A percentile compares a stretch with the other conserved stretches of the same genome.
Evolutionary conservation across 2,329 filamentous ascomycete genomes (phyloP).

Genomic region (Arthrobotrys megalospora): DNA sequence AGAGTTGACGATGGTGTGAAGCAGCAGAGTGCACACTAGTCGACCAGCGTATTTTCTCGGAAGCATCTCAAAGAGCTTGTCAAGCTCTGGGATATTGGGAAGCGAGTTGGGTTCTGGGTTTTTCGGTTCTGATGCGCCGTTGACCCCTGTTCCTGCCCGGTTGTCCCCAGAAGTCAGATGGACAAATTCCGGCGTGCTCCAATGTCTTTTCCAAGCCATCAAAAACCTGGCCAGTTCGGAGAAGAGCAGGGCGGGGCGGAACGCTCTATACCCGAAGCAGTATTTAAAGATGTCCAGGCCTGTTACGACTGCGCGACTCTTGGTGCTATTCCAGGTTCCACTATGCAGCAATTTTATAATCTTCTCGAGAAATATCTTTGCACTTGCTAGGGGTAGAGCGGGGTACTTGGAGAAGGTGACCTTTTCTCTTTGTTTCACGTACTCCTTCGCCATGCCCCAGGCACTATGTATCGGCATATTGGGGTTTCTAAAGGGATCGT

Average conservation of each 20-base stretch:
- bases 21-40: constrained; percentile 26
- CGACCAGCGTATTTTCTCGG: constrained; percentile 21
- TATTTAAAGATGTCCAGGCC: constrained; percentile 42
- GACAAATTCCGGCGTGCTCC: constrained; percentile 15
- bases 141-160: neutral
- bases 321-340: constrained; percentile 16
- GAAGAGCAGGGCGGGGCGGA: constrained; percentile 22
- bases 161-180: neutral
- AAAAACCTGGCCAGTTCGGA: constrained; percentile 23
- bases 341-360: constrained; percentile 13
- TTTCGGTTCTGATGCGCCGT: neutral
- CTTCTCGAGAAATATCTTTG: constrained; percentile 31
- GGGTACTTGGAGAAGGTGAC: neutral
- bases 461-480: neutral
- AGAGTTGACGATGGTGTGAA: constrained; percentile 16
- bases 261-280: neutral
- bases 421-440: neutral
- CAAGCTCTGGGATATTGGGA: constrained; percentile 15
- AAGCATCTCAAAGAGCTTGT: constrained; percentile 18
- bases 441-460: constrained; percentile 1
- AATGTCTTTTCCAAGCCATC: constrained; percentile 43
- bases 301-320: neutral
- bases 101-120: neutral
- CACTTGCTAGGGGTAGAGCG: neutral
- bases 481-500: constrained; percentile 4